These are phyloP conservation scores for Biancaea sappan DNA, from an alignment of 306 rosid genomes.

Conservation along the genomic window DNA sequence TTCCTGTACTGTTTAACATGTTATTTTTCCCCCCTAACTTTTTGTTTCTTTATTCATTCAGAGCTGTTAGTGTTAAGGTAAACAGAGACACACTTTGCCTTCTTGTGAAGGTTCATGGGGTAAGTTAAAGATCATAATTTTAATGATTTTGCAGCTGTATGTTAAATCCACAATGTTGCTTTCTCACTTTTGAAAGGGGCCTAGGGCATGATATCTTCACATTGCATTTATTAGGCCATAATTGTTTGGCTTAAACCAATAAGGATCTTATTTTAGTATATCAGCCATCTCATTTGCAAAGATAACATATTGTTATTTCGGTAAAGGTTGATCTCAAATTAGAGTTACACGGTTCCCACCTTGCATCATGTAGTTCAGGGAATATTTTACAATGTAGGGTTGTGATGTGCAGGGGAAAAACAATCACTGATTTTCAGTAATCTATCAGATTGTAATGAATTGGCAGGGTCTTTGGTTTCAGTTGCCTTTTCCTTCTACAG, in stretches of 20 bases:
- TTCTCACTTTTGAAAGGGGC: slow-evolving; percentile 23
- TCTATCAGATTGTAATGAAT: slow-evolving; percentile 1
- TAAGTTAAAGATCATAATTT: slow-evolving; percentile 44
- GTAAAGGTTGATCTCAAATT: neutral
- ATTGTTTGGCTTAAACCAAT: slow-evolving; percentile 10
- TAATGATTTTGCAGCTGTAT: slow-evolving; percentile 8
- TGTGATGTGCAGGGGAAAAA: slow-evolving; percentile 1
- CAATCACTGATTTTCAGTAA: slow-evolving; percentile 19
- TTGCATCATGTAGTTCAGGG: slow-evolving; percentile 23
- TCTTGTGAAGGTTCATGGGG: slow-evolving; percentile 78
- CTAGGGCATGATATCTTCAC: slow-evolving; percentile 12
- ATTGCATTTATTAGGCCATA: slow-evolving; percentile 23
- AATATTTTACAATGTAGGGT: slow-evolving; percentile 21
- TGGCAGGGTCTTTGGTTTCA: neutral
- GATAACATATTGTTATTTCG: slow-evolving; percentile 13
- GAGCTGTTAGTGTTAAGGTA: slow-evolving; percentile 76
- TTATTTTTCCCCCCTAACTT: neutral
- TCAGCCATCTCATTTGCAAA: slow-evolving; percentile 21
- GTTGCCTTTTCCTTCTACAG: slow-evolving; percentile 21
- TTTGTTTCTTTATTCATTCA: slow-evolving; percentile 41
- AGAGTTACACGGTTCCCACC: slow-evolving; percentile 7
- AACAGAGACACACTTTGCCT: slow-evolving; percentile 78
- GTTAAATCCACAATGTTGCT: slow-evolving; percentile 21
- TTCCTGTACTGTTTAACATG: slow-evolving; percentile 29
- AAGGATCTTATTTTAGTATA: slow-evolving; percentile 14